Conservation (phyloP, 331 rosid species). For the Arachis monticola region DNA sequence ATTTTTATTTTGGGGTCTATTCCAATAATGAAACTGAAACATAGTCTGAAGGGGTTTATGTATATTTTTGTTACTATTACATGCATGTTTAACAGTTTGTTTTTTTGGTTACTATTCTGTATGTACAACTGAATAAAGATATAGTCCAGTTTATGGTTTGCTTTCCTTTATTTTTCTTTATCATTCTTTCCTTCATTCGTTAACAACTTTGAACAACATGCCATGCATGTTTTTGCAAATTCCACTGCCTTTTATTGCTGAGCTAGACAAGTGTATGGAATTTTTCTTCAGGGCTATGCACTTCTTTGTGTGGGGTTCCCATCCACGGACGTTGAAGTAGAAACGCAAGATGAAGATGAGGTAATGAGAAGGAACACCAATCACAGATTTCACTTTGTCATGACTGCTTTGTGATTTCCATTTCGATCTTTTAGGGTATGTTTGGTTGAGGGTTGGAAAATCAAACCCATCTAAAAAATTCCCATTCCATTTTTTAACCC, state of each 20-base stretch:
- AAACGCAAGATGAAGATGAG: slow-evolving; percentile 99
- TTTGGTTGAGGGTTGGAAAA: slow-evolving; percentile 3
- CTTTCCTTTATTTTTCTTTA: no score
- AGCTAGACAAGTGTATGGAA: slow-evolving; percentile 17
- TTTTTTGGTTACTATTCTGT: slow-evolving; percentile 19
- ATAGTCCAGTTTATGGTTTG: no score
- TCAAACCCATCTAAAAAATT: neutral
- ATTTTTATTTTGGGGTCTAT: slow-evolving; percentile 1
- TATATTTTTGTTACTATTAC: slow-evolving; percentile 11
- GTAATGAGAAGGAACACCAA: slow-evolving; percentile 43
- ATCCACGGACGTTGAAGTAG: slow-evolving; percentile 87
- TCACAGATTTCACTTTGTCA: slow-evolving; percentile 23
- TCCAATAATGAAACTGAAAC: slow-evolving; percentile 16
- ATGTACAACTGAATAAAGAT: no score
- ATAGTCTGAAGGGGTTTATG: slow-evolving; percentile 12
- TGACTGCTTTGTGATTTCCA: slow-evolving; percentile 6
- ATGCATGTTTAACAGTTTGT: slow-evolving; percentile 8
- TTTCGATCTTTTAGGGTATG: no score
- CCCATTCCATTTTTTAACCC: neutral
- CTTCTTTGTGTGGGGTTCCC: slow-evolving; percentile 98
- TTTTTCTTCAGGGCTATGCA: slow-evolving; percentile 83
- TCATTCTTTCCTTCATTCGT: no score
- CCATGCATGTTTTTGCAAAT: neutral
- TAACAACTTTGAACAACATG: no score
- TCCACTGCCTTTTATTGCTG: slow-evolving; percentile 23